phyloP scores from a whole-genome alignment of 805 yeast species.

The Schwanniomyces pseudopolymorphus region DNA sequence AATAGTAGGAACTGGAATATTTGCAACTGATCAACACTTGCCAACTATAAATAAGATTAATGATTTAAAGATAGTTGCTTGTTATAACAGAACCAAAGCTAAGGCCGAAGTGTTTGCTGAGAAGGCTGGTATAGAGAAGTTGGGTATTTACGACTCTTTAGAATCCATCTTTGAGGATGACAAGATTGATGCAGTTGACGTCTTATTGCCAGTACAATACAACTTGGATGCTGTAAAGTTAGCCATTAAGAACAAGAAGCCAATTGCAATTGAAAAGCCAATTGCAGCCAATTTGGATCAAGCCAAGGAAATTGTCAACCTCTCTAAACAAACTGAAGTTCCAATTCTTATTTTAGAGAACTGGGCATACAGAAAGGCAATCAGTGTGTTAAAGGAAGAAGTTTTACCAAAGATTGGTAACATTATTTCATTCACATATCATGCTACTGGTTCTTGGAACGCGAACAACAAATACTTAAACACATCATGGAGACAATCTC shows the following conservation, averaged over 20 bases:
- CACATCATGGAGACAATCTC: constrained; percentile 86
- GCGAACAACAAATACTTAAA: constrained; percentile 56
- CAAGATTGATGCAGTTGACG: constrained; percentile 77
- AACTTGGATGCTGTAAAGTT: constrained; percentile 66
- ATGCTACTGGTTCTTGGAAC: constrained; percentile 72
- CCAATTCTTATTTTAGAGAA: constrained; percentile 83
- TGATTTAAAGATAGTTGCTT: constrained; percentile 60
- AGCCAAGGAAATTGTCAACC: constrained; percentile 73
- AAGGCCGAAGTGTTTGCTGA: constrained; percentile 83
- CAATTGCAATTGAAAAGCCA: constrained; percentile 85
- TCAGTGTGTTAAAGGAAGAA: constrained; percentile 48
- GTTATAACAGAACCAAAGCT: constrained; percentile 77
- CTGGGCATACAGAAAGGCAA: constrained; percentile 73
- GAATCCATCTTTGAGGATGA: constrained; percentile 68
- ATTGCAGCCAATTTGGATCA: constrained; percentile 82
- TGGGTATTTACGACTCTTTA: constrained; percentile 56
- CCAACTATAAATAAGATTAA: constrained; percentile 63
- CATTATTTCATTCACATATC: constrained; percentile 66
- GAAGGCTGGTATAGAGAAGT: constrained; percentile 49
- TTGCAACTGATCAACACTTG: constrained; percentile 80
- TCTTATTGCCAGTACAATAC: constrained; percentile 83
- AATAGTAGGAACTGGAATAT: constrained; percentile 81
- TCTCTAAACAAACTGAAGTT: constrained; percentile 59
- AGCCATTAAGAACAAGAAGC: constrained; percentile 74
- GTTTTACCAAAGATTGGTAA: constrained; percentile 73